A percentile compares a stretch with the other conserved stretches of the same genome.
Evolutionary conservation across 129 eudicot genomes (phyloP).

Genomic region (Dittrichia graveolens): DNA sequence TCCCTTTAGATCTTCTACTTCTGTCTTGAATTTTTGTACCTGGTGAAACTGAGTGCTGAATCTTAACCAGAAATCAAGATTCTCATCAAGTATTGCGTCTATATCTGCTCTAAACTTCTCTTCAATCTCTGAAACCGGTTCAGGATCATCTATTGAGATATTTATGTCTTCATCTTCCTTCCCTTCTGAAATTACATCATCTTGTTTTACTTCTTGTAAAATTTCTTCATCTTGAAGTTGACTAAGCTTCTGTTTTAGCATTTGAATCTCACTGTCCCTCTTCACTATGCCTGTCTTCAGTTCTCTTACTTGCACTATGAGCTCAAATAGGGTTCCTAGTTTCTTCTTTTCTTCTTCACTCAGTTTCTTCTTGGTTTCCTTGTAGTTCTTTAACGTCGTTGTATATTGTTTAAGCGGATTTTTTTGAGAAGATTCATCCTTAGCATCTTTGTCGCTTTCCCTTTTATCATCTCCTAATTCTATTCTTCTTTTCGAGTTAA

Average conservation of each 20-base stretch:
- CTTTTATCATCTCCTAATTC: constrained; percentile 36
- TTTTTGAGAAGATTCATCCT: constrained; percentile 24
- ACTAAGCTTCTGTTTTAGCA: constrained; percentile 53
- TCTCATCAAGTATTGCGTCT: constrained; percentile 73
- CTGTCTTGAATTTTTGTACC: constrained; percentile 65
- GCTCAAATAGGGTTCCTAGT: constrained; percentile 40
- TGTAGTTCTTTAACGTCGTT: constrained; percentile 60
- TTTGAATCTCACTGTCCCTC: constrained; percentile 66
- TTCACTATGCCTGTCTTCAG: constrained; percentile 44
- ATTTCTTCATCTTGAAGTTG: constrained; percentile 35
- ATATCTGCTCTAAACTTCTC: constrained; percentile 59
- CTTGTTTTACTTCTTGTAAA: constrained; percentile 31
- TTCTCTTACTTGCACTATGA: constrained; percentile 54
- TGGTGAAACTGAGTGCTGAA: constrained; percentile 73
- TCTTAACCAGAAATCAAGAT: constrained; percentile 83
- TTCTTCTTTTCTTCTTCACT: constrained; percentile 54
- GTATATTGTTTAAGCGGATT: constrained; percentile 65
- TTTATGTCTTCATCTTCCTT: constrained; percentile 46
- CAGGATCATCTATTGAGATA: constrained; percentile 30
- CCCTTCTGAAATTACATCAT: constrained; percentile 3
- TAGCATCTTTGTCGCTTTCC: constrained; percentile 51
- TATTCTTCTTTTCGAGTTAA: constrained; percentile 16
- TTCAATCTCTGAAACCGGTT: constrained; percentile 55
- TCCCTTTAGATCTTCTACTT: constrained; percentile 51
- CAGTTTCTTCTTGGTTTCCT: constrained; percentile 66